A percentile compares a stretch with the other conserved stretches of the same genome.
phyloP scores from a whole-genome alignment of 768 basidiomycete species.

The Tricholoma matsutake region DNA sequence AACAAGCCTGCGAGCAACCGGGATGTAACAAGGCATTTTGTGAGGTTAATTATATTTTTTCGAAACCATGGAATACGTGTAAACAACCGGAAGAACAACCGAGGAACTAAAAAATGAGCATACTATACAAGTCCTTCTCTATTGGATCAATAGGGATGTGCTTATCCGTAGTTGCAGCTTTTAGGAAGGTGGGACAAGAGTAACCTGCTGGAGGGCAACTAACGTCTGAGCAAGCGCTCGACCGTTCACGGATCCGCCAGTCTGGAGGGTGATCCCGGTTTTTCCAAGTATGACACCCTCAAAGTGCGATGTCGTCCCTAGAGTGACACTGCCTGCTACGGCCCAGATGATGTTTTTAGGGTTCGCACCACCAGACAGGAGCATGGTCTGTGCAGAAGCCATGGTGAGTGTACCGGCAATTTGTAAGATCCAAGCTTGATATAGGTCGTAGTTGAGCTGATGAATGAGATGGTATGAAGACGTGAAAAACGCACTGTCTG shows the following conservation, averaged over 20 bases:
- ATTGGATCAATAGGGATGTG: background rate
- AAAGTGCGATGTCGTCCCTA: too few species aligned
- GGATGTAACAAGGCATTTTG: background rate
- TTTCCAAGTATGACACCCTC: too few species aligned
- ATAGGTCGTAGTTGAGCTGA: too few species aligned
- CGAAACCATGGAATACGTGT: background rate
- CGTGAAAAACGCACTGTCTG: too few species aligned
- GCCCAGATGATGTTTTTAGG: too few species aligned
- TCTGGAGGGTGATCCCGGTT: too few species aligned
- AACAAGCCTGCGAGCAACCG: background rate
- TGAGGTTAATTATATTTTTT: background rate
- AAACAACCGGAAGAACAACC: background rate
- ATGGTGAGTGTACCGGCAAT: too few species aligned
- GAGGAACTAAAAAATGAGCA: background rate
- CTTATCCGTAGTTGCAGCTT: background rate
- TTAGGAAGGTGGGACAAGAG: slow-evolving; percentile 1
- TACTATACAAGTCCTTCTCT: background rate
- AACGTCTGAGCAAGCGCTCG: background rate
- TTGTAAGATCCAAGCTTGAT: too few species aligned
- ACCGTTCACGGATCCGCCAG: slow-evolving; percentile 5
- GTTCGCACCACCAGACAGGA: too few species aligned
- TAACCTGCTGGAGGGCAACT: slow-evolving; percentile 1
- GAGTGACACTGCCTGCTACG: too few species aligned
- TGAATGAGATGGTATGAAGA: too few species aligned
- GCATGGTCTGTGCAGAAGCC: too few species aligned